These are phyloP conservation scores for Clavispora santaluciae DNA, from an alignment of 805 yeast genomes.

Conservation along the genomic window DNA sequence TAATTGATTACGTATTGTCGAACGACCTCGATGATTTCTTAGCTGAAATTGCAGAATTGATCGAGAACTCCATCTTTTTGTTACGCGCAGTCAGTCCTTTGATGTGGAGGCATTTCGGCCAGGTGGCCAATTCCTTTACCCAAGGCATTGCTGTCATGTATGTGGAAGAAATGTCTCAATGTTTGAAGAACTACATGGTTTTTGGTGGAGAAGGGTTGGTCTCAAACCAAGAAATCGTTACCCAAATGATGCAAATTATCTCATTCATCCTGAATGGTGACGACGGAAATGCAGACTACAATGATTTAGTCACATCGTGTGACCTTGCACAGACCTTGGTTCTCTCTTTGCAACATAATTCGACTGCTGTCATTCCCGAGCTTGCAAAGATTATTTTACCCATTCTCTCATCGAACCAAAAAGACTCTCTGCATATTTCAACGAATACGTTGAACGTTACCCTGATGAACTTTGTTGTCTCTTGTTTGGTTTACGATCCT, in stretches of 20 bases:
- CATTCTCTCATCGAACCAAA: slow-evolving; percentile 22
- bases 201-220: slow-evolving; percentile 40
- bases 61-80: slow-evolving; percentile 44
- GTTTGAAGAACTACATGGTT: slow-evolving; percentile 68
- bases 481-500: slow-evolving; percentile 62
- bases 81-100: slow-evolving; percentile 44
- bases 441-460: slow-evolving; percentile 41
- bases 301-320: slow-evolving; percentile 55
- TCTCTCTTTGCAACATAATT: slow-evolving; percentile 48
- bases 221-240: slow-evolving; percentile 40
- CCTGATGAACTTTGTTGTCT: slow-evolving; percentile 56
- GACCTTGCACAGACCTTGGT: slow-evolving; percentile 63
- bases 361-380: slow-evolving; percentile 42
- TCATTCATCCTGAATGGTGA: slow-evolving; percentile 41
- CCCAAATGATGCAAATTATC: slow-evolving; percentile 50
- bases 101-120: slow-evolving; percentile 70
- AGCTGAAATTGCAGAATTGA: slow-evolving; percentile 69
- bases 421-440: slow-evolving; percentile 23
- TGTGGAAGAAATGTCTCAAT: slow-evolving; percentile 70
- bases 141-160: slow-evolving; percentile 55
- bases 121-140: slow-evolving; percentile 30
- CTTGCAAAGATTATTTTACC: slow-evolving; percentile 43
- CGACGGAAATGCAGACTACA: slow-evolving; percentile 42
- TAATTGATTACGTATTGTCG: slow-evolving; percentile 60
- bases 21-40: slow-evolving; percentile 68